These are phyloP conservation scores for Trametes elegans DNA, from an alignment of 768 basidiomycete genomes.

Conservation along the genomic window DNA sequence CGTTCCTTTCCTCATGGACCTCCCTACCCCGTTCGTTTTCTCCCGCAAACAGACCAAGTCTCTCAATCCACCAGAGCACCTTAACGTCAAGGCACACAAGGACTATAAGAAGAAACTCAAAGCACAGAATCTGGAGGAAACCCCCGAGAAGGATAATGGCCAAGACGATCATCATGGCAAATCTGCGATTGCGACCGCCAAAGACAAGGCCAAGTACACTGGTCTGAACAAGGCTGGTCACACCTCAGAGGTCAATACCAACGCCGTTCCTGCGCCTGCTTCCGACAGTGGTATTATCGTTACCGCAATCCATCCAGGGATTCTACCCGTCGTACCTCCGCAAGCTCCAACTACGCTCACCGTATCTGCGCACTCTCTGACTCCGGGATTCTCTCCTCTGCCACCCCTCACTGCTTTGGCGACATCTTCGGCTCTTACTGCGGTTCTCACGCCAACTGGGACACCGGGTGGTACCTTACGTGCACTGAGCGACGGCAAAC, in stretches of 20 bases:
- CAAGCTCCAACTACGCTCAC: constrained; percentile 10
- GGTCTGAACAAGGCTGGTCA: constrained; percentile 4
- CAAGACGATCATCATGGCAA: constrained; percentile 7
- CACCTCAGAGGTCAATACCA: constrained; percentile 23
- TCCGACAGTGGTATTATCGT: constrained; percentile 39
- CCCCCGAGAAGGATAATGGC: constrained; percentile 10
- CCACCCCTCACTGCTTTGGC: constrained; percentile 20
- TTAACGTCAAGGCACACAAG: neutral
- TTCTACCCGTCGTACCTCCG: constrained; percentile 22
- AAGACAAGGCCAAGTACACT: constrained; percentile 11
- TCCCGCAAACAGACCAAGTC: constrained; percentile 3
- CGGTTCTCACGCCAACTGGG: neutral
- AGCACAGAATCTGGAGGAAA: neutral
- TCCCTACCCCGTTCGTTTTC: neutral
- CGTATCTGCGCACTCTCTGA: neutral
- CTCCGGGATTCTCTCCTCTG: constrained; percentile 22
- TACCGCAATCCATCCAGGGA: constrained; percentile 25
- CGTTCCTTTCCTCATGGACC: constrained; percentile 19
- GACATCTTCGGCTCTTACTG: neutral
- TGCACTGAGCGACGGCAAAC: constrained; percentile 9
- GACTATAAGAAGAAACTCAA: neutral
- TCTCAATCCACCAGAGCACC: neutral
- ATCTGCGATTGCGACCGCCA: constrained; percentile 6
- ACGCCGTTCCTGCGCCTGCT: constrained; percentile 48
- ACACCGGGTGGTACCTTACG: constrained; percentile 8